These are phyloP conservation scores for Trametes elegans DNA, from an alignment of 768 basidiomycete genomes.

Conservation along the genomic window DNA sequence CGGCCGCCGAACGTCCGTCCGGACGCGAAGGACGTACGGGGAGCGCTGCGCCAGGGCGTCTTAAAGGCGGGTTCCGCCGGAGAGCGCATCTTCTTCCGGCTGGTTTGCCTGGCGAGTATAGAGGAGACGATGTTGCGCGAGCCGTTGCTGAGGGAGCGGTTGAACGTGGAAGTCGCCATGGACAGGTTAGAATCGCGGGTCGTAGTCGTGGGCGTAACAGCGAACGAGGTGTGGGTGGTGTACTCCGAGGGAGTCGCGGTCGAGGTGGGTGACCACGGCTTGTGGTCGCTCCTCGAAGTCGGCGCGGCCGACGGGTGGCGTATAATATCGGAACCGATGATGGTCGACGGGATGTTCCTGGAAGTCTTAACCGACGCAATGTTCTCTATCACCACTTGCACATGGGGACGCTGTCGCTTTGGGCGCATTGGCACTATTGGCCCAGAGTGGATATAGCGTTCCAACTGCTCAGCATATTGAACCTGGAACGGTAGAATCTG, in stretches of 20 bases:
- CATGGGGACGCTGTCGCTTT: slow-evolving; percentile 10
- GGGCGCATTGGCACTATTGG: slow-evolving; percentile 6
- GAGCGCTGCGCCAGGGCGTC: slow-evolving; percentile 4
- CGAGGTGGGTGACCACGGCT: slow-evolving; percentile 14
- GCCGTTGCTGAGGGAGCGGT: neutral
- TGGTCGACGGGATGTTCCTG: slow-evolving; percentile 7
- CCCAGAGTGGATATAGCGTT: slow-evolving; percentile 16
- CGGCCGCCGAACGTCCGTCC: slow-evolving; percentile 12
- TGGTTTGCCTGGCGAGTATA: neutral
- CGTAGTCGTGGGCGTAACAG: slow-evolving; percentile 1
- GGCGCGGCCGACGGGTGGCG: slow-evolving; percentile 12
- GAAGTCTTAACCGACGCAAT: neutral
- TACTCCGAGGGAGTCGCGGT: slow-evolving; percentile 9
- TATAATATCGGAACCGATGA: slow-evolving; percentile 33
- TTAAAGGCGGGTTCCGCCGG: slow-evolving; percentile 4
- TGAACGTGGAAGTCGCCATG: neutral
- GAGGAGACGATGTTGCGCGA: neutral
- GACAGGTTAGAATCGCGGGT: slow-evolving; percentile 11
- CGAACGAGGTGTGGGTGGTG: neutral
- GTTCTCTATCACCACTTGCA: slow-evolving; percentile 13
- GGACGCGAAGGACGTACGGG: slow-evolving; percentile 11
- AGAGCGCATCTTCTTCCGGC: slow-evolving; percentile 11
- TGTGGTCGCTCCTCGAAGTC: neutral
- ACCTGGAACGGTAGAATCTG: slow-evolving; percentile 27
- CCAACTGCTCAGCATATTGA: slow-evolving; percentile 21